These are phyloP conservation scores for Sclerotinia nivalis DNA, from an alignment of 2,329 filamentous ascomycete species.

Conservation along the genomic window DNA sequence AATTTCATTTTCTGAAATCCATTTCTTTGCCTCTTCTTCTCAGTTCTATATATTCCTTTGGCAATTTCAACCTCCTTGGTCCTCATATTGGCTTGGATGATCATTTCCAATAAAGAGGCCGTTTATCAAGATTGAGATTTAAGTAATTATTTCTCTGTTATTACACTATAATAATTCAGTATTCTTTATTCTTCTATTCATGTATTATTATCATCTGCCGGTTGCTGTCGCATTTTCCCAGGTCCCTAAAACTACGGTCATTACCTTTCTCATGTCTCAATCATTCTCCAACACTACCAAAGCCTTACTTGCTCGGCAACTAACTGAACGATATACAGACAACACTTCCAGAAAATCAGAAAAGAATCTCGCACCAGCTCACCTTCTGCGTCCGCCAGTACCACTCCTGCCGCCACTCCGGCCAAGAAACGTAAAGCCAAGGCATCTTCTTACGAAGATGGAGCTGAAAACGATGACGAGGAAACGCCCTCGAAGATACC, in stretches of 20 bases:
- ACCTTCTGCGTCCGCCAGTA: background rate
- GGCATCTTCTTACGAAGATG: background rate
- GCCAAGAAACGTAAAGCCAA: slow-evolving; percentile 17
- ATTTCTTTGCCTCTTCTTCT: background rate
- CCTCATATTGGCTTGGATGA: background rate
- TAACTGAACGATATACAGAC: slow-evolving; percentile 30
- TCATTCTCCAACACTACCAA: too few relatives aligned
- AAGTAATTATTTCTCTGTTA: background rate
- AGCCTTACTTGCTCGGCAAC: background rate
- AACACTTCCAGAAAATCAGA: slow-evolving; percentile 41
- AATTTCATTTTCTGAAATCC: background rate
- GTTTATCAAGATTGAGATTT: background rate
- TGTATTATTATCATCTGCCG: background rate
- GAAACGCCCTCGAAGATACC: slow-evolving; percentile 17
- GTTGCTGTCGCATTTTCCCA: background rate
- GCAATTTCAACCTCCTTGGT: background rate
- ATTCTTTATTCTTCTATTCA: background rate
- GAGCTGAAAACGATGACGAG: slow-evolving; percentile 23
- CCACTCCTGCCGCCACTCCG: slow-evolving; percentile 1
- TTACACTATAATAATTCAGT: background rate
- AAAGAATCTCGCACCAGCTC: slow-evolving; percentile 24
- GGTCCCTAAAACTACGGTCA: background rate
- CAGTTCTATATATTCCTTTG: background rate
- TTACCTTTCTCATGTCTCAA: background rate
- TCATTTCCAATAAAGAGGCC: background rate